Percentiles rank a stretch among this genome's conserved stretches.
Evolutionary conservation across 164 flowering plant species (phyloP).

Genomic region (Kingdonia uniflora): DNA sequence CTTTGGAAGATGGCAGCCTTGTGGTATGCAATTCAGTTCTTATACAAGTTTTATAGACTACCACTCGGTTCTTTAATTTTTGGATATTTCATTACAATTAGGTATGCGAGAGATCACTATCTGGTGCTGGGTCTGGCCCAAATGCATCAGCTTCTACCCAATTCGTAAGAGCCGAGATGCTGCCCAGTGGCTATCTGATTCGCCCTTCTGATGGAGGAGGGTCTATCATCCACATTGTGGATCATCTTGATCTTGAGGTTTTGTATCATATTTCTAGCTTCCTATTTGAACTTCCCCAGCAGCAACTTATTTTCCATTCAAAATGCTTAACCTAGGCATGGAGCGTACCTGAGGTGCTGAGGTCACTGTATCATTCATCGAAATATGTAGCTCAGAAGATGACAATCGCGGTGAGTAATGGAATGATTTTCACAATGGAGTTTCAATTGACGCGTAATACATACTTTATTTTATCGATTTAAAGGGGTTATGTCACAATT

Average conservation of each 20-base stretch:
- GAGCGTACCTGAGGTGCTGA: conserved; percentile 75
- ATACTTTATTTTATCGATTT: too few relatives aligned
- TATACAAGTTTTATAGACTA: not conserved
- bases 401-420: conserved; percentile 63
- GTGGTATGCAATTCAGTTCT: conserved; percentile 45
- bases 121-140: conserved; percentile 70
- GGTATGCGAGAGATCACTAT: conserved; percentile 86
- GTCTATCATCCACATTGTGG: conserved; percentile 68
- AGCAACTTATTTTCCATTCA: not conserved
- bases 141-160: conserved; percentile 44
- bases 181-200: conserved; percentile 71
- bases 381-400: conserved; percentile 72
- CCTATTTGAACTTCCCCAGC: too few relatives aligned
- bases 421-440: not conserved
- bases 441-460: too few relatives aligned
- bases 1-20: conserved; percentile 77
- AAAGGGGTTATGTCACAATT: too few relatives aligned
- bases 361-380: conserved; percentile 84
- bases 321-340: conserved; percentile 39
- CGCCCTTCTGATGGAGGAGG: conserved; percentile 85
- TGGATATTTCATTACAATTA: conserved; percentile 5
- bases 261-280: conserved; percentile 2
- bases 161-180: conserved; percentile 69
- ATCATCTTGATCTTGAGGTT: conserved; percentile 76
- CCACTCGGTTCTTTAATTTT: not conserved